Evolutionary conservation across 1,284 basidiomycete genomes (phyloP).

Genomic region (Taiwanofungus camphoratus): DNA sequence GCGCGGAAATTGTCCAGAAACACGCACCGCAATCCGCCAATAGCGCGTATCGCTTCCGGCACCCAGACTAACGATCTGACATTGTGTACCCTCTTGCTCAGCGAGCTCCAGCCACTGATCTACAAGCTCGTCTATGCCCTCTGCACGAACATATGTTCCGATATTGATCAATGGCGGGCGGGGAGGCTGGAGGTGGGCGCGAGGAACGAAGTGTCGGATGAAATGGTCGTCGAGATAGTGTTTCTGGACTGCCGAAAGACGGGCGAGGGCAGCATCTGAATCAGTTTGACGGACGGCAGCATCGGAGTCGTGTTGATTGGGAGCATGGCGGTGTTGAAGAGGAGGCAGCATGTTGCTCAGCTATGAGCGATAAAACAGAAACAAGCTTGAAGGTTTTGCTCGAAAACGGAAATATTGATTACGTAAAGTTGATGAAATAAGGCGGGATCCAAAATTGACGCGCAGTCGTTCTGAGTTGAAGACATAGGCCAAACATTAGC

Average conservation of each 20-base stretch:
- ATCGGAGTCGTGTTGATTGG: conserved; percentile 35
- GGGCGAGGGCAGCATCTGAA: conserved; percentile 67
- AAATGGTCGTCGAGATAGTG: conserved; percentile 76
- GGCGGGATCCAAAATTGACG: too few relatives aligned
- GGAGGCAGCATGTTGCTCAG: conserved; percentile 12
- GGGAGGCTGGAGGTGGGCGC: conserved; percentile 55
- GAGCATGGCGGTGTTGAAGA: conserved; percentile 4
- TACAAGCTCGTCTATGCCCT: conserved; percentile 77
- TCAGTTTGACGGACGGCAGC: conserved; percentile 68
- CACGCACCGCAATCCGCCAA: conserved; percentile 81
- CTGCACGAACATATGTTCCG: conserved; percentile 85
- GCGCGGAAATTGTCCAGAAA: background rate
- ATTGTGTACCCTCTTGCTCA: conserved; percentile 34
- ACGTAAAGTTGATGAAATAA: too few relatives aligned
- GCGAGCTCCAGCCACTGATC: conserved; percentile 58
- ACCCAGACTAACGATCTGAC: conserved; percentile 86
- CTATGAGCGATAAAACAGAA: too few relatives aligned
- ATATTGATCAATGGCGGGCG: conserved; percentile 91
- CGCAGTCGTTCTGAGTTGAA: too few relatives aligned
- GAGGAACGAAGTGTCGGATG: conserved; percentile 56
- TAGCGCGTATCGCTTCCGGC: conserved; percentile 92
- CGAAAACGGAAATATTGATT: too few relatives aligned
- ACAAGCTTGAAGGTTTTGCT: too few relatives aligned
- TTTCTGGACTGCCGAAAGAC: conserved; percentile 75
- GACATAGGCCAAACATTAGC: too few relatives aligned